Evolutionary conservation across 2,329 filamentous ascomycete genomes (phyloP).

Genomic region (Cladorrhinum sp.): DNA sequence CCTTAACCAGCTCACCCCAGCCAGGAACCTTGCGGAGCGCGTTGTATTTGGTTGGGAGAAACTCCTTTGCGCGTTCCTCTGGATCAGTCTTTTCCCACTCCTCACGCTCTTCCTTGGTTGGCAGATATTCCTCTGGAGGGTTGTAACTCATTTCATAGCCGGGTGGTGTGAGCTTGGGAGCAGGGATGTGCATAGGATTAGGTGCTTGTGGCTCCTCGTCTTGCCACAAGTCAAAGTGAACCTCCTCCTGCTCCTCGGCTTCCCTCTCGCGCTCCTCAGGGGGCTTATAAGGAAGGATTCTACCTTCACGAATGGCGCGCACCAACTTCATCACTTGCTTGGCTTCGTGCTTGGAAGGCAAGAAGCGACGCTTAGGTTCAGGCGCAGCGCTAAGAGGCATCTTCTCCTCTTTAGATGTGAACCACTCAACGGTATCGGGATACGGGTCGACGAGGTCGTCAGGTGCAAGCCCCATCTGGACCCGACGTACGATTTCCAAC

Average conservation of each 20-base stretch:
- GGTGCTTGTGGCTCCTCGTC: conserved; percentile 80
- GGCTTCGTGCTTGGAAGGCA: conserved; percentile 95
- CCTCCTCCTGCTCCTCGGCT: conserved; percentile 67
- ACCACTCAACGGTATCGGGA: conserved; percentile 89
- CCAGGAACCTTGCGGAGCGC: conserved; percentile 88
- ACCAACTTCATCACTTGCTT: conserved; percentile 98
- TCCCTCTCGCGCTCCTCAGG: conserved; percentile 65
- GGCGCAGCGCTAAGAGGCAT: conserved; percentile 92
- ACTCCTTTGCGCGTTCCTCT: conserved; percentile 88
- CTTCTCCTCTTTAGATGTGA: conserved; percentile 82
- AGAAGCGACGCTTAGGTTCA: conserved; percentile 91
- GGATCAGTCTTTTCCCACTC: conserved; percentile 83
- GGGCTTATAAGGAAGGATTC: conserved; percentile 86
- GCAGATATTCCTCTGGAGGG: conserved; percentile 90
- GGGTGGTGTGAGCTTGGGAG: conserved; percentile 88
- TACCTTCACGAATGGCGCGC: conserved; percentile 88
- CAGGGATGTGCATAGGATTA: conserved; percentile 91
- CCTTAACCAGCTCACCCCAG: conserved; percentile 86
- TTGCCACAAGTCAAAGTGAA: conserved; percentile 89
- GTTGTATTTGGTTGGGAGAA: conserved; percentile 76
- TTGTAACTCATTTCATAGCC: conserved; percentile 97
- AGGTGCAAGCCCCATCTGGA: conserved; percentile 85
- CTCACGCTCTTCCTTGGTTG: conserved; percentile 77
- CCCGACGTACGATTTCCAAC: conserved; percentile 79
- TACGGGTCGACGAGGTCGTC: conserved; percentile 92